These are phyloP conservation scores for Tuber brumale DNA, from an alignment of 495 filamentous ascomycete species.

Conservation along the genomic window DNA sequence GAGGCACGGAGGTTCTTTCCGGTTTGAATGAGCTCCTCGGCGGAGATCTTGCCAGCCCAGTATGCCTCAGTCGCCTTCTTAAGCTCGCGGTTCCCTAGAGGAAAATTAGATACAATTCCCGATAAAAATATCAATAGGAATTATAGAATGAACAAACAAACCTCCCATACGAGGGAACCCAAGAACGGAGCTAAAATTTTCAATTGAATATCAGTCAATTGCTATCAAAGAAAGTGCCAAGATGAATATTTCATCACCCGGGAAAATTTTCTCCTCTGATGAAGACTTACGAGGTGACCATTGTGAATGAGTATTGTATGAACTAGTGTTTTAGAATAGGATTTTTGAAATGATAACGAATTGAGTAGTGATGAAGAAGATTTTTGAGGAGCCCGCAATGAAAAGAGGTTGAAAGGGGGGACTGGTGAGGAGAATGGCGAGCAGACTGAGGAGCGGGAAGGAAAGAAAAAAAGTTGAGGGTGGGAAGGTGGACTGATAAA, in stretches of 20 bases:
- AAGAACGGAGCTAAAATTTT: constrained; percentile 53
- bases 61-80: constrained; percentile 99
- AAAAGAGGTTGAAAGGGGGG: constrained; percentile 3
- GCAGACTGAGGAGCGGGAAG: constrained; percentile 16
- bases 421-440: constrained; percentile 13
- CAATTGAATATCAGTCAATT: constrained; percentile 19
- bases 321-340: background rate
- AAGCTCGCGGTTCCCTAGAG: constrained; percentile 76
- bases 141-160: constrained; percentile 27
- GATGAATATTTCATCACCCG: background rate
- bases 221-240: background rate
- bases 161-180: constrained; percentile 89
- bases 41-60: constrained; percentile 91
- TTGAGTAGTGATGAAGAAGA: constrained; percentile 14
- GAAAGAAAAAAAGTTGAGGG: constrained; percentile 12
- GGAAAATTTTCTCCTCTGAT: background rate
- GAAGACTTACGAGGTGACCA: constrained; percentile 41
- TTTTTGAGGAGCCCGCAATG: constrained; percentile 13
- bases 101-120: background rate
- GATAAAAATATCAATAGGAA: constrained; percentile 10
- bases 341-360: constrained; percentile 8
- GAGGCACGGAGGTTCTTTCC: constrained; percentile 90
- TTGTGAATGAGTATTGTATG: constrained; percentile 6
- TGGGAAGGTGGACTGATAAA: constrained; percentile 4
- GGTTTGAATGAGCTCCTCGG: constrained; percentile 78